Percentiles rank a stretch among this genome's conserved stretches.
These are phyloP conservation scores for Metschnikowia hibisci DNA, from an alignment of 805 yeast species.

Conservation along the genomic window DNA sequence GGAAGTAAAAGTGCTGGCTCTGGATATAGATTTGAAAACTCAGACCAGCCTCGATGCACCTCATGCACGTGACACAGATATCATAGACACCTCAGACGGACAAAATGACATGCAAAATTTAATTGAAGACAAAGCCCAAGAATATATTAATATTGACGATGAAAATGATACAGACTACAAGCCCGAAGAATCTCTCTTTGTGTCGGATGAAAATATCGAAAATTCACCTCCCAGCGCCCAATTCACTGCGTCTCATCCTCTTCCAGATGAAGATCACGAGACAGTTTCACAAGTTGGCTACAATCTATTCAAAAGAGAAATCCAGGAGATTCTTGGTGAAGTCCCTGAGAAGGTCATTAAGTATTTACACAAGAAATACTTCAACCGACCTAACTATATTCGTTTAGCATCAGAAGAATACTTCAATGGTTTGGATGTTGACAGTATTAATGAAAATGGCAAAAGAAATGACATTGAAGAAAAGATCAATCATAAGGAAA, in stretches of 20 bases:
- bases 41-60: too few relatives aligned
- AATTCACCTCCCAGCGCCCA: not conserved
- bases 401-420: slow-evolving; percentile 18
- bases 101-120: too few relatives aligned
- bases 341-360: slow-evolving; percentile 6
- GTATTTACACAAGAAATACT: slow-evolving; percentile 13
- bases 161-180: not conserved
- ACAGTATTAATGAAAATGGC: not conserved
- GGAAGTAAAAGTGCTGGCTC: not conserved
- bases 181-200: slow-evolving; percentile 5
- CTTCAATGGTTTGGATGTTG: slow-evolving; percentile 12
- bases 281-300: slow-evolving; percentile 14
- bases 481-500: slow-evolving; percentile 1
- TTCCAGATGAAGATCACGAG: not conserved
- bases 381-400: slow-evolving; percentile 18
- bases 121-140: too few relatives aligned
- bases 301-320: slow-evolving; percentile 16
- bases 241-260: not conserved
- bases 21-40: too few relatives aligned
- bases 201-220: slow-evolving; percentile 6
- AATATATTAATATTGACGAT: not conserved
- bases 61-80: too few relatives aligned
- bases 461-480: not conserved
- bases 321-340: slow-evolving; percentile 13
- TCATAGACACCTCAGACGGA: too few relatives aligned